These are phyloP conservation scores for Mentha longifolia DNA, from an alignment of 257 asterid genomes.

Conservation along the genomic window DNA sequence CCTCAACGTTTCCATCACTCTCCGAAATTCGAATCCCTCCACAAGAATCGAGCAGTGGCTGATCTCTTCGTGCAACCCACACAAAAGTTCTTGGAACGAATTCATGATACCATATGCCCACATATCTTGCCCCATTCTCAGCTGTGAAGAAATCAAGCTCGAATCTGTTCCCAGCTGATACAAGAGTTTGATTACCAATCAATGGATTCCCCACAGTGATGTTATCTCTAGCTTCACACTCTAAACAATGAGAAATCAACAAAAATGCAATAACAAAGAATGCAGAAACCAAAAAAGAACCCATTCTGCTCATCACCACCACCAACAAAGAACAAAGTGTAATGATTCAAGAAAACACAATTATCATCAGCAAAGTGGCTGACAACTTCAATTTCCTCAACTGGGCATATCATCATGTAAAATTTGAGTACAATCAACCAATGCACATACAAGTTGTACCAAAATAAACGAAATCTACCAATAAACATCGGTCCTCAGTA, in stretches of 20 bases:
- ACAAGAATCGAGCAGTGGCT: neutral
- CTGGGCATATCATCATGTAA: neutral
- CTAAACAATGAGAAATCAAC: neutral
- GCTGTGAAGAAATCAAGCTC: constrained; percentile 51
- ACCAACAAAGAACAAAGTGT: neutral
- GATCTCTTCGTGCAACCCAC: constrained; percentile 52
- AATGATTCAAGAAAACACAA: neutral
- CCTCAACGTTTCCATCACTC: constrained; percentile 41
- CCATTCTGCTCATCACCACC: constrained; percentile 4
- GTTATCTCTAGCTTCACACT: constrained; percentile 43
- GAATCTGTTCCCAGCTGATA: constrained; percentile 44
- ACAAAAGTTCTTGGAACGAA: constrained; percentile 36
- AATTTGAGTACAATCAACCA: neutral
- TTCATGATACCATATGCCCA: constrained; percentile 54
- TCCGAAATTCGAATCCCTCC: constrained; percentile 28
- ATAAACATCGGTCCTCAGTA: neutral
- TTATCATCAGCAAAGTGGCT: neutral
- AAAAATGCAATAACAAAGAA: neutral
- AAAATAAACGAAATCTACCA: no score
- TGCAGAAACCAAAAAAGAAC: constrained; percentile 6
- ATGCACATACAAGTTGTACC: neutral
- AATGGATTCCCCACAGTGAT: constrained; percentile 11
- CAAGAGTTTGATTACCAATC: constrained; percentile 29
- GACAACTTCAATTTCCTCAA: neutral
- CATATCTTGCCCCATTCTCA: constrained; percentile 27